These are phyloP conservation scores for Tuber aestivum DNA, from an alignment of 495 filamentous ascomycete genomes.

Conservation along the genomic window DNA sequence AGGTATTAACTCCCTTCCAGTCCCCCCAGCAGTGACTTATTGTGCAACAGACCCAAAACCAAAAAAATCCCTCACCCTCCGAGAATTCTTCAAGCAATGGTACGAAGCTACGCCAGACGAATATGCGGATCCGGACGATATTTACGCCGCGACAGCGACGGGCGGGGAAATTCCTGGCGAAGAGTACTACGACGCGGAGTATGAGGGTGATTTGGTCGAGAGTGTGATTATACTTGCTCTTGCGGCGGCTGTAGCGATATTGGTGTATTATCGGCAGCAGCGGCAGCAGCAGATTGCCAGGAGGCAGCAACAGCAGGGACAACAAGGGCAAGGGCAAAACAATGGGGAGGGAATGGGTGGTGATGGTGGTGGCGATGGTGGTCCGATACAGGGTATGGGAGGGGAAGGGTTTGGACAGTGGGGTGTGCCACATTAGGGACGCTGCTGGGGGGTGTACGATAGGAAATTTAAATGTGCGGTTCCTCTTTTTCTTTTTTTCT, in stretches of 20 bases:
- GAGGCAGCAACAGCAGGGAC: constrained; percentile 17
- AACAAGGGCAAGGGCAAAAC: constrained; percentile 7
- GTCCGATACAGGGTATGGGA: constrained; percentile 15
- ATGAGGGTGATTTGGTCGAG: constrained; percentile 74
- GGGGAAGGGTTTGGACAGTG: constrained; percentile 24
- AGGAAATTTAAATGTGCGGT: not conserved
- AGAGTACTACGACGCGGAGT: constrained; percentile 58
- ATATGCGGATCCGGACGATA: constrained; percentile 34
- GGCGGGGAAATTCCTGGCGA: constrained; percentile 35
- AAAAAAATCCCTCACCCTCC: constrained; percentile 30
- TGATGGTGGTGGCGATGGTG: constrained; percentile 10
- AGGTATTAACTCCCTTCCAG: constrained; percentile 51
- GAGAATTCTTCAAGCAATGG: constrained; percentile 41
- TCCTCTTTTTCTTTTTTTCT: constrained; percentile 9
- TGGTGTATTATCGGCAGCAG: constrained; percentile 80
- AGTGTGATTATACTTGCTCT: constrained; percentile 75
- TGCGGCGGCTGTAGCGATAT: constrained; percentile 63
- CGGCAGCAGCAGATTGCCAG: constrained; percentile 54
- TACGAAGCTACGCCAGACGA: constrained; percentile 39
- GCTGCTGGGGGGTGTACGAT: not conserved
- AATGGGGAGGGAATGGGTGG: not conserved
- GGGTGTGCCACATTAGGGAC: constrained; percentile 37
- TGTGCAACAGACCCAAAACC: constrained; percentile 25
- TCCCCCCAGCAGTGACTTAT: not conserved
- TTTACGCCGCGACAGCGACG: constrained; percentile 50